Percentiles rank a stretch among this genome's conserved stretches.
Evolutionary conservation across 306 rosid species (phyloP).

Genomic region (Begonia peltatifolia): DNA sequence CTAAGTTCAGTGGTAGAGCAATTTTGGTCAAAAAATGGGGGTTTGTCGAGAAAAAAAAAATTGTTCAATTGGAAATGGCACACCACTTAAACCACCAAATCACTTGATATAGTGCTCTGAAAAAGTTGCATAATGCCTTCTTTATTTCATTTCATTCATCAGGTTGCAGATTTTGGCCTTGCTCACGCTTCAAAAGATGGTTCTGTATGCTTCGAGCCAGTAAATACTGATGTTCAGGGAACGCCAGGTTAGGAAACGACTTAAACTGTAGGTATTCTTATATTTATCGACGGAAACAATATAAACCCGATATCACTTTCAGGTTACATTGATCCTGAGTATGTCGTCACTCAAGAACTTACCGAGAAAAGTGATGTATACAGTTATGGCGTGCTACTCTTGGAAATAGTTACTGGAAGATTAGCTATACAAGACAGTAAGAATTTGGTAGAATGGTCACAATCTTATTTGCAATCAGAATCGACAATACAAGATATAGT

Average conservation of each 20-base stretch:
- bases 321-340: conserved; percentile 99
- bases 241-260: conserved; percentile 55
- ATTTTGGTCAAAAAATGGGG: no score
- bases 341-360: conserved; percentile 84
- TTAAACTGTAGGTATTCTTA: no score
- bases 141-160: conserved; percentile 12
- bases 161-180: conserved; percentile 98
- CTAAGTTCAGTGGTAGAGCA: no score
- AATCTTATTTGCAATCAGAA: conserved; percentile 38
- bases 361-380: conserved; percentile 88
- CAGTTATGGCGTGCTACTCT: conserved; percentile 76
- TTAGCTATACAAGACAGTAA: conserved; percentile 63
- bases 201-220: conserved; percentile 70
- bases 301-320: conserved; percentile 13
- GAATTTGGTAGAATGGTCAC: conserved; percentile 91
- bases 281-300: no score
- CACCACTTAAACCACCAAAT: no score
- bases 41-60: no score
- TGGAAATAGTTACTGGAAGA: conserved; percentile 79
- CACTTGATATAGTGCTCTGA: background rate
- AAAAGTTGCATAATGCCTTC: background rate
- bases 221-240: conserved; percentile 74
- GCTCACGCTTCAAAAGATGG: conserved; percentile 87
- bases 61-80: no score
- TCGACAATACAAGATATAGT: conserved; percentile 57